A percentile compares a stretch with the other conserved stretches of the same genome.
These are phyloP conservation scores for Leccinum broughii DNA, from an alignment of 768 basidiomycete species.

Conservation along the genomic window DNA sequence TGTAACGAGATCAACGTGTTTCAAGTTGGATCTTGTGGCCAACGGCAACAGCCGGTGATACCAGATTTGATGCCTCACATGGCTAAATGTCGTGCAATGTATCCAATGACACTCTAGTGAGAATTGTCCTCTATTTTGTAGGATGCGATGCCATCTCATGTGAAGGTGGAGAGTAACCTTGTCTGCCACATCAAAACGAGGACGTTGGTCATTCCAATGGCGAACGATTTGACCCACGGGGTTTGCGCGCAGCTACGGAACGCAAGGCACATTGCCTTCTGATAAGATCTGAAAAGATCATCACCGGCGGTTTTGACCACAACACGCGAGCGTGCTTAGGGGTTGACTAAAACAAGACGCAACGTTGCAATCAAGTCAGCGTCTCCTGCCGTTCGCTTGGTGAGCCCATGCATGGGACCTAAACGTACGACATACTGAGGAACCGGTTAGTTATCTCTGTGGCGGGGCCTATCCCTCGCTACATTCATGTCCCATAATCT, in stretches of 20 bases:
- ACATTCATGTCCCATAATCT: slow-evolving; percentile 53
- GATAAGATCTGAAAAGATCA: slow-evolving; percentile 20
- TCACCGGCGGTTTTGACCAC: slow-evolving; percentile 12
- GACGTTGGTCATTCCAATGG: slow-evolving; percentile 10
- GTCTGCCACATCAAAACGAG: slow-evolving; percentile 26
- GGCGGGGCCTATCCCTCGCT: slow-evolving; percentile 37
- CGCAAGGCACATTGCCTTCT: slow-evolving; percentile 18
- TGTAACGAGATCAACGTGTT: slow-evolving; percentile 15
- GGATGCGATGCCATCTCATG: slow-evolving; percentile 7
- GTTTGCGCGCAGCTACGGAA: slow-evolving; percentile 12
- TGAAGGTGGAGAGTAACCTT: slow-evolving; percentile 1
- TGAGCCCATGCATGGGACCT: slow-evolving; percentile 8
- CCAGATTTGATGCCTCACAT: neutral
- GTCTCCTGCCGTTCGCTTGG: slow-evolving; percentile 4
- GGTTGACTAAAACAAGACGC: slow-evolving; percentile 6
- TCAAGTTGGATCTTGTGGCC: slow-evolving; percentile 3
- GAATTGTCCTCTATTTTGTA: neutral
- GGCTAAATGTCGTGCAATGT: slow-evolving; percentile 7
- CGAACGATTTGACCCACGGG: slow-evolving; percentile 15
- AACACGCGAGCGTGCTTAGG: slow-evolving; percentile 12
- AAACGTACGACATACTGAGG: slow-evolving; percentile 9
- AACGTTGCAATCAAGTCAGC: slow-evolving; percentile 1
- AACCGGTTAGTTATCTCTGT: slow-evolving; percentile 21
- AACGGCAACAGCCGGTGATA: slow-evolving; percentile 5
- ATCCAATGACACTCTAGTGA: slow-evolving; percentile 4